phyloP scores from a whole-genome alignment of 345 rosid species.

The Diplotaxis tenuifolia region DNA sequence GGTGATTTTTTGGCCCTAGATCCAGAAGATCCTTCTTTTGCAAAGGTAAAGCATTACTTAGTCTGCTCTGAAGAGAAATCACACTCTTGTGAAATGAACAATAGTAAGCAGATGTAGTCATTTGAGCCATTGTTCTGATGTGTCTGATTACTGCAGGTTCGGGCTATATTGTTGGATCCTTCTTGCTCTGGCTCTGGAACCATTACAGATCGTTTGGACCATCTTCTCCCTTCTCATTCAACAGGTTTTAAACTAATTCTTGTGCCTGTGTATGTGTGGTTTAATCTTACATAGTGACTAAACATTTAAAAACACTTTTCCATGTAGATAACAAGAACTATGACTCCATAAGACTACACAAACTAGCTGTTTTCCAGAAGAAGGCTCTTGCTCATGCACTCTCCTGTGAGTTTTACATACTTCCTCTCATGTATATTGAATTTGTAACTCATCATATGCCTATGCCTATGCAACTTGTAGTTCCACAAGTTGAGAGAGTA shows the following conservation, averaged over 20 bases:
- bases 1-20: slow-evolving; percentile 69
- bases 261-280: not conserved
- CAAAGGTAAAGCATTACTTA: slow-evolving; percentile 49
- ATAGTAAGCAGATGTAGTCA: not conserved
- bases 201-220: slow-evolving; percentile 73
- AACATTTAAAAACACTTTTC: slow-evolving; percentile 1
- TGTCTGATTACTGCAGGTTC: slow-evolving; percentile 48
- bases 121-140: not conserved
- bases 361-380: slow-evolving; percentile 79
- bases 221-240: slow-evolving; percentile 78
- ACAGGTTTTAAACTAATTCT: slow-evolving; percentile 34
- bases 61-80: not conserved
- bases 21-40: slow-evolving; percentile 55
- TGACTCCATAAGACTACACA: slow-evolving; percentile 57
- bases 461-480: slow-evolving; percentile 22
- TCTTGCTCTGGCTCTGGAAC: slow-evolving; percentile 98
- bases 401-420: slow-evolving; percentile 51
- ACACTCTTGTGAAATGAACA: slow-evolving; percentile 10
- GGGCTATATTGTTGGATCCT: slow-evolving; percentile 87
- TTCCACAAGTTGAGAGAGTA: slow-evolving; percentile 41
- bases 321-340: slow-evolving; percentile 33
- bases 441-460: not conserved
- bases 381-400: slow-evolving; percentile 84
- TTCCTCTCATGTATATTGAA: not conserved
- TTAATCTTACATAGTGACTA: slow-evolving; percentile 9